Evolutionary conservation across 2,329 filamentous ascomycete genomes (phyloP), one percentile per base, ranked within the genome.

Genomic region (Pseudocercospora eumusae): DNA sequence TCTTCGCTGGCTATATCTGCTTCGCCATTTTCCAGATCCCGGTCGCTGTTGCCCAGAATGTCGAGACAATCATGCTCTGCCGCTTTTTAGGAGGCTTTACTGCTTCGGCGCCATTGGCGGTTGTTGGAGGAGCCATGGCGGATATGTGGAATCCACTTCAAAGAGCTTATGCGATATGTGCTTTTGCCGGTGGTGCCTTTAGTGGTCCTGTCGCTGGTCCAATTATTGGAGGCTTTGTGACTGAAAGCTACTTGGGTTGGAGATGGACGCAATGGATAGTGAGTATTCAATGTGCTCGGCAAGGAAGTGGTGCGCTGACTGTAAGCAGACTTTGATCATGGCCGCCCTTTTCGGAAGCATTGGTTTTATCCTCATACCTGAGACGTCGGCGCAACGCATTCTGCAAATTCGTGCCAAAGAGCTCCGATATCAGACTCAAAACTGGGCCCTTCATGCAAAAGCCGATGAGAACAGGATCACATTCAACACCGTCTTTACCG

Each of bases 21-120:
- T 84, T 85, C 64, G 76, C 78, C 2, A 80, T 86, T 56, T 84
- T 85, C 64, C 80, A 85, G 60, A 82, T 86, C 49, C 81, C 82
- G 0, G 80, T 84, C 8, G 83, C 81, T 0, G 80, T 84, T 1
- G 82, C 83, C 0, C 76, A 79, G 56, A 84, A 86, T 65, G 59
- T 85, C 1, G 67, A 83, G 52, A 85, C 83, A 0, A 80, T 86
- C 63, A 76, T 86, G 72, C 63, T 86, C 18, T 80, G 77, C 56
- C 79, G 84, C 0, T 86, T 86, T 67, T 74, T 86, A 7, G 77
- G 78, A 1, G 84, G 84, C 0, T 67, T 83, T 5, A 80, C 71
- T 21, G 80, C 78, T 11, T 80, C 79, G 50, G 78, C 69, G 10
- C 69, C 82, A 2, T 69, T 84, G 2, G 79, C 79, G 1, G 80